Base-by-base conservation (phyloP, 768 basidiomycete genomes). In the Leccinum truebloodii region DNA sequence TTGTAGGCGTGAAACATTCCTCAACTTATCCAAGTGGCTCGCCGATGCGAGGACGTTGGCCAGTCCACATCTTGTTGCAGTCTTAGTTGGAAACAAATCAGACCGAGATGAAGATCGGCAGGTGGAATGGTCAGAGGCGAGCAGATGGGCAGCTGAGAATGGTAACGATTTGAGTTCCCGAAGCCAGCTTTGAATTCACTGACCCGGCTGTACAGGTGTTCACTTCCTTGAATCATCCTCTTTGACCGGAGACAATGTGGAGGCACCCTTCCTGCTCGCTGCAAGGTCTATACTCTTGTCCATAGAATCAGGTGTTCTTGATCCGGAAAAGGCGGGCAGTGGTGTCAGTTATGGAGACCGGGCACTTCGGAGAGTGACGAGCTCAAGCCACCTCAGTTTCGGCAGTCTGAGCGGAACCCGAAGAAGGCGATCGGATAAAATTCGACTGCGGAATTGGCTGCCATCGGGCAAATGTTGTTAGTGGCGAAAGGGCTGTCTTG, bases 261-360 rank as follows among this genome's bases (percentile, higher is more conserved):
- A 95, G 69, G 90, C 94, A 44, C 97, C 97, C 0, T 99, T 99
- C 76, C 77, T 92, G 52, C 79, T 92, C 49, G 88, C 91, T 22
- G 92, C 94, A 30, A 86, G 94, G 57, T 89, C 92, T 8, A 94
- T 97, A 64, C 80, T 98, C 57, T 81, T 95, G 24, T 86, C 92
- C 22, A 94, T 98, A 67, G 95, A 98, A 75, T 90, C 92, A 16
- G 95, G 94, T 28, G 80, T 81, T 16, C 82, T 98, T 41, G 94
- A 98, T 75, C 96, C 96, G 46, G 95, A 98, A 77, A 90, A 92
- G 70, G 86, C 92, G 16, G 96, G 94, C 1, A 95, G 92, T 62
- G 97, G 97, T 22, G 94, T 99, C 50, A 94, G 91, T 69, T 99
- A 97, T 70, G 97, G 97, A 9, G 97, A 98, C 73, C 83, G 97